Evolutionary conservation across 192 early-diverging fungal genomes (phyloP).

Genomic region (Coemansia sp.): DNA sequence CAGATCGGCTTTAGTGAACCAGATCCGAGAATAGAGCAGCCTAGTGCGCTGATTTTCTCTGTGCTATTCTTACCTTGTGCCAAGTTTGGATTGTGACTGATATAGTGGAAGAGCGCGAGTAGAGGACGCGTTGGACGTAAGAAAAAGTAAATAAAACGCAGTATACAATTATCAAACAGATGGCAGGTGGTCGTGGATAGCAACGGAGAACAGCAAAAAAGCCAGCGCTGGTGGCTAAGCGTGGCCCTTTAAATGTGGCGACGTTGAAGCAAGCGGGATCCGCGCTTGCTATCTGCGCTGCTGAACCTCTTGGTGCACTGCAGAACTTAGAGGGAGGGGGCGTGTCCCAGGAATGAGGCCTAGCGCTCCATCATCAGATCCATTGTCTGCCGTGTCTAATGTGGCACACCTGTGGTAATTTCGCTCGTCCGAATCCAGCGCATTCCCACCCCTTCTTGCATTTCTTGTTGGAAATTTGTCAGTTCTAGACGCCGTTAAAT

Average conservation of each 20-base stretch:
- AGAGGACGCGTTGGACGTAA: background rate
- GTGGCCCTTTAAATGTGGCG: background rate
- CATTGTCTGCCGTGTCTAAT: slow-evolving; percentile 13
- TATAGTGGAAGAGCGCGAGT: background rate
- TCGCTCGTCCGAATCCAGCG: slow-evolving; percentile 5
- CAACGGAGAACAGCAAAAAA: background rate
- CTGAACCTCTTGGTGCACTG: background rate
- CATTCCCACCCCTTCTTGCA: background rate
- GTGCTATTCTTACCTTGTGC: background rate
- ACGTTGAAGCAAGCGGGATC: background rate
- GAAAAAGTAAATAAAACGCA: background rate
- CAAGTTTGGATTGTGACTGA: background rate
- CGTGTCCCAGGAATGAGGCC: background rate
- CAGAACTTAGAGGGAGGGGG: background rate
- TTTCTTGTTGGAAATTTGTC: background rate
- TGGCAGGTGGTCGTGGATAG: background rate
- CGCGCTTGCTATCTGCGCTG: background rate
- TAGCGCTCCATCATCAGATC: background rate
- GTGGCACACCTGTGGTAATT: slow-evolving; percentile 15
- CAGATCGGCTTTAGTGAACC: background rate
- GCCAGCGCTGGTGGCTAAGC: background rate
- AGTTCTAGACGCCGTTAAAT: background rate
- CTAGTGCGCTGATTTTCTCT: background rate
- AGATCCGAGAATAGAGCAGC: slow-evolving; percentile 1
- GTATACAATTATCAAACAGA: background rate